Evolutionary conservation across 2,329 filamentous ascomycete species (phyloP).

Genomic region (Lachnum nothofagi): DNA sequence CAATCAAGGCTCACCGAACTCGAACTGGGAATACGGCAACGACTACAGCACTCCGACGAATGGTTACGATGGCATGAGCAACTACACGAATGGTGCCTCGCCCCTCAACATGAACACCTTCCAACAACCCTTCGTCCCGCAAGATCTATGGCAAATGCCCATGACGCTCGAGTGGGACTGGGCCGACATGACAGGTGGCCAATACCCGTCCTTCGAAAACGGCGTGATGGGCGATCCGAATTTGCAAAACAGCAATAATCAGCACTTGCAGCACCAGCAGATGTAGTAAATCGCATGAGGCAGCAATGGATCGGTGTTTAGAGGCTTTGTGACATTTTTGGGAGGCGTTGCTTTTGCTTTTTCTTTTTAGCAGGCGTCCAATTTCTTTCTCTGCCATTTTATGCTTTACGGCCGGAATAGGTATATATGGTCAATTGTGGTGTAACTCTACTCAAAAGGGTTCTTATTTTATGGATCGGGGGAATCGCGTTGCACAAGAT

Average conservation of each 20-base stretch:
- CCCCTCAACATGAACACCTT: conserved; percentile 45
- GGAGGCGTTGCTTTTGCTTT: no score
- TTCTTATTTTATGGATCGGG: no score
- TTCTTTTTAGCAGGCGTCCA: no score
- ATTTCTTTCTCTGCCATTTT: neutral
- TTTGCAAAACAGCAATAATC: conserved; percentile 22
- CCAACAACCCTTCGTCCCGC: conserved; percentile 82
- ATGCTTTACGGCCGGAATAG: neutral
- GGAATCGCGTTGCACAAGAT: neutral
- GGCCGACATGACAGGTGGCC: conserved; percentile 63
- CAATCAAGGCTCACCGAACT: conserved; percentile 20
- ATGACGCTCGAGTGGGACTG: conserved; percentile 84
- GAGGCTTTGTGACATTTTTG: no score
- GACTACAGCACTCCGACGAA: conserved; percentile 25
- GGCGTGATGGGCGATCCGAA: conserved; percentile 35
- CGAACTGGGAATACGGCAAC: conserved; percentile 18
- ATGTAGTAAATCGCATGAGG: conserved; percentile 6
- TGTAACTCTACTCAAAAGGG: conserved; percentile 6
- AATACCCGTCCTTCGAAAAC: conserved; percentile 60
- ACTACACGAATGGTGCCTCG: conserved; percentile 27
- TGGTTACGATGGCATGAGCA: conserved; percentile 26
- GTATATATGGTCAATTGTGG: neutral
- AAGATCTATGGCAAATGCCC: conserved; percentile 91
- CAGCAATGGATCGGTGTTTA: no score
- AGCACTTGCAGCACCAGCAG: conserved; percentile 25